A percentile compares a stretch with the other conserved stretches of the same genome.
Conservation (phyloP, 352 stramenopile species). For the Phytopythium cucurbitacearum region DNA sequence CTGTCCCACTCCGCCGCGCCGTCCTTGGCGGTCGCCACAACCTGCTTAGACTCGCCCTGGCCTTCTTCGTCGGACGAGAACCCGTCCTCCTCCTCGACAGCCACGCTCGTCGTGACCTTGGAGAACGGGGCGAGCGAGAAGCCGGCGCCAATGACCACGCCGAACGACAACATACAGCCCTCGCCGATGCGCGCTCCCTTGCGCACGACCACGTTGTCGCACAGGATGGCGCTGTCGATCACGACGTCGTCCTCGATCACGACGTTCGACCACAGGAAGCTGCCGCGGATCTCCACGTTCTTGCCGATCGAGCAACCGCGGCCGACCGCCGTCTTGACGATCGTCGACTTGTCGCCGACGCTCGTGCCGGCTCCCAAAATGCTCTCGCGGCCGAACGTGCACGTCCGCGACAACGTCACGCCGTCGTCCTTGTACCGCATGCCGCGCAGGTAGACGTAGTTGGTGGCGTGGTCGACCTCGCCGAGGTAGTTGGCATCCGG, state of each 20-base stretch:
- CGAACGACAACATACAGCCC: slow-evolving; percentile 78
- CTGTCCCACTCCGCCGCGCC: slow-evolving; percentile 45
- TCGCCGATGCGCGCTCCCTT: slow-evolving; percentile 64
- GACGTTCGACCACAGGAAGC: slow-evolving; percentile 84
- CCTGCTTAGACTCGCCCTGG: slow-evolving; percentile 18
- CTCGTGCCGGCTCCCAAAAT: slow-evolving; percentile 64
- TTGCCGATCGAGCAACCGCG: slow-evolving; percentile 67
- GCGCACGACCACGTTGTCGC: slow-evolving; percentile 75
- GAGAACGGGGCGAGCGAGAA: slow-evolving; percentile 67
- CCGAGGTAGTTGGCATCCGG: slow-evolving; percentile 89
- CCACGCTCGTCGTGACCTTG: slow-evolving; percentile 70
- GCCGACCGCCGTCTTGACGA: slow-evolving; percentile 66
- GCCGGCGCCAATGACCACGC: slow-evolving; percentile 73
- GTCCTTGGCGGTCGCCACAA: background rate
- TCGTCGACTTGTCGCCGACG: slow-evolving; percentile 46
- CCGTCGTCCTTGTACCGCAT: slow-evolving; percentile 83
- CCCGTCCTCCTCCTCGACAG: slow-evolving; percentile 54
- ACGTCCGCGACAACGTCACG: slow-evolving; percentile 68
- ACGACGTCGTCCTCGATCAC: slow-evolving; percentile 68
- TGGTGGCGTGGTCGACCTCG: slow-evolving; percentile 24
- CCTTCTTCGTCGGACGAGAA: slow-evolving; percentile 72
- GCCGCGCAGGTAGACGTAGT: slow-evolving; percentile 74
- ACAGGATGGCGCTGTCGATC: slow-evolving; percentile 80
- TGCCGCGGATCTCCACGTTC: slow-evolving; percentile 64
- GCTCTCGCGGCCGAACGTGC: slow-evolving; percentile 51